Conservation (phyloP, 1,284 basidiomycete genomes). For the Apiotrichum mycotoxinovorans region DNA sequence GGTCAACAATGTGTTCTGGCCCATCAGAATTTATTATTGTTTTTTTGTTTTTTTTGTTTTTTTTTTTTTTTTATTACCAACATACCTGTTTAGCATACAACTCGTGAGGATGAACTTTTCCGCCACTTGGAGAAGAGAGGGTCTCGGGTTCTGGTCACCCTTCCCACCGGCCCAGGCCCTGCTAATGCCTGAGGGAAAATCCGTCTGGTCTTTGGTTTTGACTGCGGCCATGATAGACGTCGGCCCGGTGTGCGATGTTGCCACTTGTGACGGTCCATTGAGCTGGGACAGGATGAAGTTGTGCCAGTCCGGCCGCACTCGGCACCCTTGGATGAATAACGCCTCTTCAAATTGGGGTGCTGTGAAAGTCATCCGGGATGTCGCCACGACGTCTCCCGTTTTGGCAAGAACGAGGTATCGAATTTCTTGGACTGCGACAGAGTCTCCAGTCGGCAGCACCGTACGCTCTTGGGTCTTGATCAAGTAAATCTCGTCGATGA, state of each 20-base stretch:
- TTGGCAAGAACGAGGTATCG: slow-evolving; percentile 7
- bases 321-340: slow-evolving; percentile 15
- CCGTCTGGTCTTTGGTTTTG: slow-evolving; percentile 27
- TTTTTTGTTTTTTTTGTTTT: too few species aligned
- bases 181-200: slow-evolving; percentile 29
- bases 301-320: slow-evolving; percentile 30
- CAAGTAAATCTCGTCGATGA: slow-evolving; percentile 21
- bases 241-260: neutral
- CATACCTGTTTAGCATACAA: slow-evolving; percentile 36
- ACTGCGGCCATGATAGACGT: slow-evolving; percentile 1
- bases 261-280: neutral
- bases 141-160: neutral
- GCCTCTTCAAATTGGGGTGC: rapidly evolving
- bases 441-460: too few species aligned
- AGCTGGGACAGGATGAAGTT: slow-evolving; percentile 6
- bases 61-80: too few species aligned
- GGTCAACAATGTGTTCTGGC: neutral
- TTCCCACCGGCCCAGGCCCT: slow-evolving; percentile 17
- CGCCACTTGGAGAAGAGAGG: slow-evolving; percentile 16
- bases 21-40: too few species aligned
- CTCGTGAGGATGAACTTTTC: slow-evolving; percentile 28
- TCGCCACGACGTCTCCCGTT: slow-evolving; percentile 10
- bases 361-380: neutral
- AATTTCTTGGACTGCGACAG: neutral
- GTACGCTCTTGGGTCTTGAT: neutral